Base-by-base conservation (phyloP, 306 rosid species). In the Vigna trinervia region DNA sequence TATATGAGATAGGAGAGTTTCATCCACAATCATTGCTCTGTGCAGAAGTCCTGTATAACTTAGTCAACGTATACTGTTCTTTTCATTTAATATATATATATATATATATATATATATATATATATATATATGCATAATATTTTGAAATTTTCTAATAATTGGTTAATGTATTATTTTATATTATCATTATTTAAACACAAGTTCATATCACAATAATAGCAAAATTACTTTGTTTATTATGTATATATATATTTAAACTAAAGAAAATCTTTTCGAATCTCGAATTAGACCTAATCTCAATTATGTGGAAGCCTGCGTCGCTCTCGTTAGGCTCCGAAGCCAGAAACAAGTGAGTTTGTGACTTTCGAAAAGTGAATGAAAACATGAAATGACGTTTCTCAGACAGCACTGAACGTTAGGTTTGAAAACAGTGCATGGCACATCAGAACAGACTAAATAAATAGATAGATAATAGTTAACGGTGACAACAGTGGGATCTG, bases 351-450 rank as follows among this genome's bases (percentile, higher is more conserved):
- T 36, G 5, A 6, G 28, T n/a, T 38, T 4, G 6, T 71, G 83
- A 28, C 30, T 38, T 61, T 1, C 0, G 51, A 65, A 34, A 60
- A 38, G 41, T n/a, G 30, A 43, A 53, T 15, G 28, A 17, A 19
- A 53, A 9, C 56, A 15, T 32, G 47, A 67, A 68, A 67, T 43
- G 73, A 75, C 75, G 12, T 63, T 5, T 26, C 74, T 6, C 78
- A 60, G 32, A 45, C 65, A 59, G 3, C 13, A 50, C 26, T 71
- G 20, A 19, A 6, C n/a, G 67, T 60, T 63, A 17, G 19, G 3
- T 36, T 17, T 3, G 1, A 3, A n/a, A 15, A 63, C 69, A 63
- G 48, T 63, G 68, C 59, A 74, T 46, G 46, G 3, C 56, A 58
- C 1, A 71, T 53, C 23, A 20, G 34, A 41, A 41, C 2, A 8